phyloP scores from a whole-genome alignment of 1,284 basidiomycete species.

The Ustanciosporium gigantosporum region DNA sequence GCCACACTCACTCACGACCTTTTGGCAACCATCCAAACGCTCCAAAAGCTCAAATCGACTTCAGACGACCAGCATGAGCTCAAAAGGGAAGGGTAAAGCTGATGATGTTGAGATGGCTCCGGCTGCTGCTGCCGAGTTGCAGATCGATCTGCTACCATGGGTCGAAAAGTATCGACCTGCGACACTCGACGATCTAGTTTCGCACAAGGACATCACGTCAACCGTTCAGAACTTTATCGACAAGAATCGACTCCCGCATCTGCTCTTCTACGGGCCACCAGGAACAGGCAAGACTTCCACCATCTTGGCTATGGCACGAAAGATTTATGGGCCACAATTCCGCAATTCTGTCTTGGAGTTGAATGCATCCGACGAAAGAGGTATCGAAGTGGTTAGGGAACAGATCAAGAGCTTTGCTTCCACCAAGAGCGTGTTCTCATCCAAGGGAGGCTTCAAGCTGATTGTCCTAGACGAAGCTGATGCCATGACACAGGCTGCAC shows the following conservation, averaged over 20 bases:
- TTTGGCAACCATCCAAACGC: too few relatives aligned
- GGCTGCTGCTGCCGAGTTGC: neutral
- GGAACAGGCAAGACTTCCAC: slow-evolving; percentile 97
- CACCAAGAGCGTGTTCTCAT: slow-evolving; percentile 79
- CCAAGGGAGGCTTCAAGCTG: slow-evolving; percentile 74
- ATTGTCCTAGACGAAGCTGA: slow-evolving; percentile 98
- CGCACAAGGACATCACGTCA: slow-evolving; percentile 57
- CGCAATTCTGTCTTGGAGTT: slow-evolving; percentile 94
- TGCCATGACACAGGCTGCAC: slow-evolving; percentile 98
- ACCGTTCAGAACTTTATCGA: slow-evolving; percentile 77
- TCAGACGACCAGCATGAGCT: too few relatives aligned
- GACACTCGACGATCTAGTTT: slow-evolving; percentile 56
- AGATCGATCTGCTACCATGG: slow-evolving; percentile 44
- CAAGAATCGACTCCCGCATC: slow-evolving; percentile 88
- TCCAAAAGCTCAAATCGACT: too few relatives aligned
- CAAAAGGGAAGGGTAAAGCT: slow-evolving; percentile 37
- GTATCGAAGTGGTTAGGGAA: slow-evolving; percentile 96
- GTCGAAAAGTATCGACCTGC: slow-evolving; percentile 59
- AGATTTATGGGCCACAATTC: slow-evolving; percentile 81
- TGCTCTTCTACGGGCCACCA: slow-evolving; percentile 96
- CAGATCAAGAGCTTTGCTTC: slow-evolving; percentile 98
- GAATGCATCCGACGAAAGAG: slow-evolving; percentile 96
- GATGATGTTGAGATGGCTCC: slow-evolving; percentile 7
- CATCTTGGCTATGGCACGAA: slow-evolving; percentile 90
- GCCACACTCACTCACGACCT: too few relatives aligned